Percentiles rank a stretch among this genome's conserved stretches.
Conservation (phyloP, 768 basidiomycete genomes). For the Tulasnella sp. region DNA sequence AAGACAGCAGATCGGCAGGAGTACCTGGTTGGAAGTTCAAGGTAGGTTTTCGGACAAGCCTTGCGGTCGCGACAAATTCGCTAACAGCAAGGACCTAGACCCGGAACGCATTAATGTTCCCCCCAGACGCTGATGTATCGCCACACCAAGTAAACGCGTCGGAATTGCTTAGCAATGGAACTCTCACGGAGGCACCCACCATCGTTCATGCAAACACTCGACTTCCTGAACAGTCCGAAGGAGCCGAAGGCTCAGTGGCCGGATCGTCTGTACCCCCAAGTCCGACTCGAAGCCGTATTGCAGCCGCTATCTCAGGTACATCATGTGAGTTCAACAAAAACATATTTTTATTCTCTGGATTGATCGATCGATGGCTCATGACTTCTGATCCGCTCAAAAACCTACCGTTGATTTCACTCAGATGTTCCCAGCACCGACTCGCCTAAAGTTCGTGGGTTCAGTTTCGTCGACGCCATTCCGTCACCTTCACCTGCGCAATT, state of each 20-base stretch:
- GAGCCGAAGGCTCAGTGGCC: constrained; percentile 35
- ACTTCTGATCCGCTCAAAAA: constrained; percentile 12
- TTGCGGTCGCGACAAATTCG: neutral
- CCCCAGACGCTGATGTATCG: constrained; percentile 81
- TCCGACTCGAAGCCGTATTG: constrained; percentile 83
- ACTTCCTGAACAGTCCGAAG: constrained; percentile 58
- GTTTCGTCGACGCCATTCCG: constrained; percentile 77
- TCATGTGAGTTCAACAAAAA: constrained; percentile 55
- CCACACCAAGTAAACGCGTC: constrained; percentile 51
- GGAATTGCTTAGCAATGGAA: constrained; percentile 29
- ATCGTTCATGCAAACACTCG: constrained; percentile 80
- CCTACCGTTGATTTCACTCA: neutral
- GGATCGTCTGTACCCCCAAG: constrained; percentile 62
- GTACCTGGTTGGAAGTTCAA: constrained; percentile 82
- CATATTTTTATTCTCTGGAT: neutral
- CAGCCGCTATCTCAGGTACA: constrained; percentile 87
- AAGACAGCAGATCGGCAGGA: constrained; percentile 60
- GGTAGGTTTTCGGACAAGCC: constrained; percentile 35
- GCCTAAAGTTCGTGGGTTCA: constrained; percentile 45
- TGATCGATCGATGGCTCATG: neutral
- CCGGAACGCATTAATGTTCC: constrained; percentile 91
- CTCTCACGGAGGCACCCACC: constrained; percentile 39
- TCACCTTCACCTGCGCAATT: constrained; percentile 79
- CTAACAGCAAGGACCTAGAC: constrained; percentile 42
- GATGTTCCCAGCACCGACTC: constrained; percentile 20